Evolutionary conservation across 2,329 filamentous ascomycete genomes (phyloP).

Genomic region (Neurospora sp.): DNA sequence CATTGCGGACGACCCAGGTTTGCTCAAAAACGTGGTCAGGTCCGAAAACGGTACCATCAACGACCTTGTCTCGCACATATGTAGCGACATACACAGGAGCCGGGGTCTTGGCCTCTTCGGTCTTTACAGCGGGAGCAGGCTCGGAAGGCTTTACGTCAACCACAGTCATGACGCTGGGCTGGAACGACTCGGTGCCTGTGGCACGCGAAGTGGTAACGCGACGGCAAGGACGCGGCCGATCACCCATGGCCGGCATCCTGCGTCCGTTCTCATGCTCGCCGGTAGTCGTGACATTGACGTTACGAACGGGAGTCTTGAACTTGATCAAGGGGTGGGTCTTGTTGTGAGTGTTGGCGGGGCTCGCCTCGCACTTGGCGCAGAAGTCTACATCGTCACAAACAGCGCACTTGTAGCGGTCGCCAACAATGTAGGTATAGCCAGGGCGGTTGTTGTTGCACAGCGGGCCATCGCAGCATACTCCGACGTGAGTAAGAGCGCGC

Average conservation of each 20-base stretch:
- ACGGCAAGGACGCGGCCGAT: slow-evolving; percentile 31
- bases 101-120: slow-evolving; percentile 20
- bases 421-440: slow-evolving; percentile 62
- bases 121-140: slow-evolving; percentile 19
- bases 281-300: slow-evolving; percentile 76
- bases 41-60: slow-evolving; percentile 64
- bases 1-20: slow-evolving; percentile 85
- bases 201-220: slow-evolving; percentile 33
- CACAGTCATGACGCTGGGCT: slow-evolving; percentile 53
- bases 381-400: slow-evolving; percentile 94
- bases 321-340: slow-evolving; percentile 95
- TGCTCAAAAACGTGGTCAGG: slow-evolving; percentile 73
- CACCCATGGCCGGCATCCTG: slow-evolving; percentile 60
- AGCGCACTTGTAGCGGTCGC: slow-evolving; percentile 91
- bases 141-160: slow-evolving; percentile 36
- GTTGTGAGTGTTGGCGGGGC: slow-evolving; percentile 77
- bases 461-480: slow-evolving; percentile 91
- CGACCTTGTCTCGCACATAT: slow-evolving; percentile 69
- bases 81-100: slow-evolving; percentile 33
- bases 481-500: slow-evolving; percentile 51
- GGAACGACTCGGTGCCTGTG: slow-evolving; percentile 25
- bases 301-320: slow-evolving; percentile 85
- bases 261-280: slow-evolving; percentile 64
- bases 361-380: slow-evolving; percentile 87
- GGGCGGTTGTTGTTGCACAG: slow-evolving; percentile 51